phyloP scores from a whole-genome alignment of 140 eudicot genomes.

The Bidens hawaiensis region DNA sequence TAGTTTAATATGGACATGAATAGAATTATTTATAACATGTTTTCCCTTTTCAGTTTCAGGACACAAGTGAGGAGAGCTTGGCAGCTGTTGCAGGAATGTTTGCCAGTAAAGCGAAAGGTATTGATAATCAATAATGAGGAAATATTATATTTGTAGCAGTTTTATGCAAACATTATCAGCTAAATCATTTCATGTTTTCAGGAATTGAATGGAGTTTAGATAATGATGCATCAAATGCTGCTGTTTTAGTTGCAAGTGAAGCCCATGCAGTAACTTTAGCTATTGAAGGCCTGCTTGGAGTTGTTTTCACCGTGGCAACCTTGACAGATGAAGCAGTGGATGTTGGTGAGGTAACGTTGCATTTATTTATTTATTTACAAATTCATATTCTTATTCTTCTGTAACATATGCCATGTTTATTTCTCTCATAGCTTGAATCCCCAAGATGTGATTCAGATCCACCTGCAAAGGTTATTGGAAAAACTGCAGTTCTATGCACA shows the following conservation, averaged over 20 bases:
- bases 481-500: conserved; percentile 67
- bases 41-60: conserved; percentile 53
- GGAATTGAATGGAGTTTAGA: conserved; percentile 99
- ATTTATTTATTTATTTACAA: conserved; percentile 1
- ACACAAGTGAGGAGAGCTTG: conserved; percentile 93
- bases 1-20: not conserved
- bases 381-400: not conserved
- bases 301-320: conserved; percentile 94
- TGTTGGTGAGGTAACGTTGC: conserved; percentile 79
- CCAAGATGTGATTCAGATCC: conserved; percentile 76
- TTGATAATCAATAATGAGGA: not conserved
- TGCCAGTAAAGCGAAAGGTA: conserved; percentile 97
- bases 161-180: conserved; percentile 1
- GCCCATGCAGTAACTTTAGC: conserved; percentile 99
- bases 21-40: conserved; percentile 2
- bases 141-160: not conserved
- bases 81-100: conserved; percentile 99
- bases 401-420: conserved; percentile 16
- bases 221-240: conserved; percentile 94
- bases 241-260: conserved; percentile 98
- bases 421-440: conserved; percentile 79
- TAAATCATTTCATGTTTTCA: conserved; percentile 21
- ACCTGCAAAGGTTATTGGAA: conserved; percentile 57
- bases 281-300: conserved; percentile 93
- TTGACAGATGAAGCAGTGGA: conserved; percentile 98